Evolutionary conservation across 2,329 filamentous ascomycete genomes (phyloP).

Genomic region (Drechslerella coelobrocha): DNA sequence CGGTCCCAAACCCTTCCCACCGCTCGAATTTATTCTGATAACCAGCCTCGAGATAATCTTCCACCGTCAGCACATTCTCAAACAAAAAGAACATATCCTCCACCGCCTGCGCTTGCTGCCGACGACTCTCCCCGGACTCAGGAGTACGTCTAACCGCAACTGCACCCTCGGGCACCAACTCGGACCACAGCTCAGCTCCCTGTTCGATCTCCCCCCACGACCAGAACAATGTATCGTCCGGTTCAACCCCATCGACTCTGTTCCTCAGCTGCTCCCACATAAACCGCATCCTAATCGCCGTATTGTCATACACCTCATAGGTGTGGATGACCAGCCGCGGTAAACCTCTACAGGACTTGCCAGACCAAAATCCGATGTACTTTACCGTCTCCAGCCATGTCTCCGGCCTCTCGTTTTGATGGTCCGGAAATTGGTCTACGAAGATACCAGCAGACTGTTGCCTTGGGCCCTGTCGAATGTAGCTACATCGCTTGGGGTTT

Average conservation of each 20-base stretch:
- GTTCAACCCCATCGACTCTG: not conserved
- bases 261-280: not conserved
- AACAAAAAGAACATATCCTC: not conserved
- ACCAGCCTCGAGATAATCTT: no score
- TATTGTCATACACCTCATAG: slow-evolving; percentile 6
- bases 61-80: no score
- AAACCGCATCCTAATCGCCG: slow-evolving; percentile 1
- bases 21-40: slow-evolving; percentile 1
- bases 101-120: no score
- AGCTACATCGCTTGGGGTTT: not conserved
- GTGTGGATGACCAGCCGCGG: slow-evolving; percentile 19
- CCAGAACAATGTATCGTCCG: slow-evolving; percentile 1
- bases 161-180: slow-evolving; percentile 9
- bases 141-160: not conserved
- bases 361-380: slow-evolving; percentile 34
- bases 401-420: not conserved
- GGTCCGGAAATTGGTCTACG: slow-evolving; percentile 9
- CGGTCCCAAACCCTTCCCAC: not conserved
- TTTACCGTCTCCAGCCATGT: slow-evolving; percentile 4
- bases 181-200: slow-evolving; percentile 9
- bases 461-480: not conserved
- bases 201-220: slow-evolving; percentile 24
- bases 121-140: not conserved
- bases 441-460: not conserved
- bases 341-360: slow-evolving; percentile 7